Evolutionary conservation across 2,329 filamentous ascomycete genomes (phyloP), one percentile per base, ranked within the genome.

Genomic region (Ophiostoma populinum): DNA sequence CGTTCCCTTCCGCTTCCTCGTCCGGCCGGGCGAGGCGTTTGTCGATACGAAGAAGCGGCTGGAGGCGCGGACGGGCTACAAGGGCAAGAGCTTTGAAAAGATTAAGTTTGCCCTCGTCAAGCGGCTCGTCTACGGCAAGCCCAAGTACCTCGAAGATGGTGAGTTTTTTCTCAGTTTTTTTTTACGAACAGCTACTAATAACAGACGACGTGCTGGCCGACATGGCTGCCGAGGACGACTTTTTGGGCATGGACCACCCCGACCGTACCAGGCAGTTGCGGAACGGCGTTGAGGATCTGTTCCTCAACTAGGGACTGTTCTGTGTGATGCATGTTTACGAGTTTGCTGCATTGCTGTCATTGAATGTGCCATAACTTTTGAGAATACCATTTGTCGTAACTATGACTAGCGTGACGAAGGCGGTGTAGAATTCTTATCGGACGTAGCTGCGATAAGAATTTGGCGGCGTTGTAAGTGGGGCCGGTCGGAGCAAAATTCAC

Each of bases 81-180:
- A 94, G 57, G 92, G 90, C 55, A 98, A 98, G 64, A 83, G 83
- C 45, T 86, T 98, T 46, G 87, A 98, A 56, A 95, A 95, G 65
- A 90, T 98, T 56, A 94, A 92, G 56, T 94, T 98, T 61, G 80
- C 85, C 6, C 57, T 92, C 21, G 69, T 94, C 34, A 64, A 75
- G 53, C 65, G 80, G 52, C 66, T 72, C 34, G 62, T 63, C 27
- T 92, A 81, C 55, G 74, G 79, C 25, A 83, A 79, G 50, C 79
- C 85, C 18, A 68, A 73, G 40, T 92, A 92, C 58, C 62, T 98
- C 31, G 74, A 78, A 45, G 90, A 95, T 58, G 85, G 87, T 93
- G 61, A 64, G 75, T 54, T 32, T 22, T 35, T 17, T 7, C 6
- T 8, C 21, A 6, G 9, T 13, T 7, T 4, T 8, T 16, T 13